These are phyloP conservation scores for Fusarium verticillioides DNA, from an alignment of 2,329 filamentous ascomycete genomes.

Conservation along the genomic window DNA sequence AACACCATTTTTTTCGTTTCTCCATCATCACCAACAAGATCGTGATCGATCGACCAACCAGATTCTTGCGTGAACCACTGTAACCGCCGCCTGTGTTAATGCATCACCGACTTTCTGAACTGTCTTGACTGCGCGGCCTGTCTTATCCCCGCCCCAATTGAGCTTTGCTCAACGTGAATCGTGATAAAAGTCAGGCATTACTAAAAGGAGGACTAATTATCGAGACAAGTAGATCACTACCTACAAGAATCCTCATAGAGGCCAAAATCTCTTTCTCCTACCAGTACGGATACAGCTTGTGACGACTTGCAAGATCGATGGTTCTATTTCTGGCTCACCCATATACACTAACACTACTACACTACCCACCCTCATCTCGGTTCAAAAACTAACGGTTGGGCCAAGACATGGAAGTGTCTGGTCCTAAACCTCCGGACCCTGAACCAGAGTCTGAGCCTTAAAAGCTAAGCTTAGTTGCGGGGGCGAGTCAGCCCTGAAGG, in stretches of 20 bases:
- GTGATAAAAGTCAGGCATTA: not conserved
- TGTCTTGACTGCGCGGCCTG: not conserved
- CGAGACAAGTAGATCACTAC: not conserved
- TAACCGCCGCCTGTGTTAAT: slow-evolving; percentile 2
- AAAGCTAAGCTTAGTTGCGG: slow-evolving; percentile 17
- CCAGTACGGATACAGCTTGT: not conserved
- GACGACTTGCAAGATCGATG: not conserved
- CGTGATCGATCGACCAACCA: slow-evolving; percentile 22
- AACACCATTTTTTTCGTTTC: slow-evolving; percentile 6
- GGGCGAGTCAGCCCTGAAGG: slow-evolving; percentile 30
- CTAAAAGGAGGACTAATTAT: not conserved
- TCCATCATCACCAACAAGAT: slow-evolving; percentile 28
- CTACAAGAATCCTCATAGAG: not conserved
- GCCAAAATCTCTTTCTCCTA: not conserved
- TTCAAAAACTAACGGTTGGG: slow-evolving; percentile 28
- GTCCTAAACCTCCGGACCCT: slow-evolving; percentile 13
- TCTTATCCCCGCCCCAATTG: not conserved
- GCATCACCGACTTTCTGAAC: slow-evolving; percentile 7
- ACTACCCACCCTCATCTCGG: slow-evolving; percentile 35
- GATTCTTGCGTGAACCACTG: not conserved
- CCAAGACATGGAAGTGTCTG: slow-evolving; percentile 8
- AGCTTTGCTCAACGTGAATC: not conserved
- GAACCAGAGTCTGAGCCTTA: slow-evolving; percentile 4
- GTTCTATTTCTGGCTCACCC: slow-evolving; percentile 33
- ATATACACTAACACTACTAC: not conserved